Base-by-base conservation (phyloP, 768 basidiomycete species). In the Tephrocybe sp. region DNA sequence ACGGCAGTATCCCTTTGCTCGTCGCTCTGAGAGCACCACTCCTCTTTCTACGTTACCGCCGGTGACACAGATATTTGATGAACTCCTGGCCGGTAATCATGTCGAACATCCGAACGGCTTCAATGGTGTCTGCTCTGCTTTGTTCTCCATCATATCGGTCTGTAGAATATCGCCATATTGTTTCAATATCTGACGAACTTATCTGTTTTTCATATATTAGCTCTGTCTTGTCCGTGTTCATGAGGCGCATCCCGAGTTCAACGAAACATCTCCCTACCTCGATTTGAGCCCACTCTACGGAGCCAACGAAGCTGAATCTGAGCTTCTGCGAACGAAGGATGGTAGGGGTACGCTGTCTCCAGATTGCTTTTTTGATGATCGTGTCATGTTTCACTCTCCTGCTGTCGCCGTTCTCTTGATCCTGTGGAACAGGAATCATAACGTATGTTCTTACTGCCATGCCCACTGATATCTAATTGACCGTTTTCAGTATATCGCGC, bases 401-500 rank as follows among this genome's bases (percentile, higher is more conserved):
- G 49, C 57, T 5, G 58, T 57, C 7, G 36, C 57, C 1, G 60
- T 53, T 14, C 48, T 63, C 1, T 45, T 63, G 19, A 51, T 63
- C 36, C 55, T 63, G 17, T 61, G 55, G 59, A 63, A 63, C 45
- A 44, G 62, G 31, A 59, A 61, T 35, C 62, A 63, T 45, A 63
- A 63, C 30, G 62, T 63, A 51, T 26, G 60, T 44, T 32, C 34
- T 35, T 12, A 17, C 3, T 1, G 26, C 23, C 41, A 9, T 40
- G 42, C 34, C 6, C 31, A 17, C 20, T n/a, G 17, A 12, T 20
- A 12, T 38, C 8, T 19, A 1, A 17, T 35, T 30, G 13, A 7
- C 5, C 14, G 12, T 14, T 32, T 5, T 11, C 31, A 63, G 62
- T 52, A 49, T 46, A 60, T 61, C 32, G 62, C 62, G 5, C 53